These are phyloP conservation scores for Ogataea glucozyma DNA, from an alignment of 805 yeast species.

Conservation along the genomic window DNA sequence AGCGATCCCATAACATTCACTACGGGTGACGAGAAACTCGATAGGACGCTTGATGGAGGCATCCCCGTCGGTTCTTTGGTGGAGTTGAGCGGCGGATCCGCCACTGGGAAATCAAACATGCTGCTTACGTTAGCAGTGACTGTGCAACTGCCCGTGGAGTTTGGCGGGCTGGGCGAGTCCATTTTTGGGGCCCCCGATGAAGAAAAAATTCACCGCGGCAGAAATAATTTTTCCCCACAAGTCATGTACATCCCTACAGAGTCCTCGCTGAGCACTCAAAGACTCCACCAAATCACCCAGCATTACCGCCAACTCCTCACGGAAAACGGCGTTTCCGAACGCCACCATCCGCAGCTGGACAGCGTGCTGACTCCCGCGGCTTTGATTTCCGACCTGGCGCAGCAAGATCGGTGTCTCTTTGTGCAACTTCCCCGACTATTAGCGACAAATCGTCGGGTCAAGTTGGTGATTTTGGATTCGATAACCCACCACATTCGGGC, in stretches of 20 bases:
- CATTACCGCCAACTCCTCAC: conserved; percentile 33
- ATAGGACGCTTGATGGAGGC: conserved; percentile 51
- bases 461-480: conserved; percentile 73
- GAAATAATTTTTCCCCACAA: no score
- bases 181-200: conserved; percentile 18
- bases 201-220: conserved; percentile 2
- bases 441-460: conserved; percentile 41
- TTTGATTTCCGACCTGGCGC: conserved; percentile 53
- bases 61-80: conserved; percentile 55
- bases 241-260: conserved; percentile 79
- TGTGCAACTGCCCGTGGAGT: conserved; percentile 49
- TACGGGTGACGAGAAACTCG: conserved; percentile 54
- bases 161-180: conserved; percentile 47
- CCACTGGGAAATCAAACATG: conserved; percentile 85
- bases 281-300: conserved; percentile 51
- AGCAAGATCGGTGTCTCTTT: conserved; percentile 69
- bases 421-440: conserved; percentile 68
- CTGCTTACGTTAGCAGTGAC: conserved; percentile 63
- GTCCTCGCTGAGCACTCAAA: conserved; percentile 62
- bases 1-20: conserved; percentile 39
- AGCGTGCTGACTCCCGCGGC: conserved; percentile 33
- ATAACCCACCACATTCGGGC: conserved; percentile 79
- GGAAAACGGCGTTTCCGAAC: conserved; percentile 37
- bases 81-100: conserved; percentile 82
- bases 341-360: conserved; percentile 35